A percentile compares a stretch with the other conserved stretches of the same genome.
These are phyloP conservation scores for Dendrobium nobile DNA, from an alignment of 106 monocot species.

Conservation along the genomic window DNA sequence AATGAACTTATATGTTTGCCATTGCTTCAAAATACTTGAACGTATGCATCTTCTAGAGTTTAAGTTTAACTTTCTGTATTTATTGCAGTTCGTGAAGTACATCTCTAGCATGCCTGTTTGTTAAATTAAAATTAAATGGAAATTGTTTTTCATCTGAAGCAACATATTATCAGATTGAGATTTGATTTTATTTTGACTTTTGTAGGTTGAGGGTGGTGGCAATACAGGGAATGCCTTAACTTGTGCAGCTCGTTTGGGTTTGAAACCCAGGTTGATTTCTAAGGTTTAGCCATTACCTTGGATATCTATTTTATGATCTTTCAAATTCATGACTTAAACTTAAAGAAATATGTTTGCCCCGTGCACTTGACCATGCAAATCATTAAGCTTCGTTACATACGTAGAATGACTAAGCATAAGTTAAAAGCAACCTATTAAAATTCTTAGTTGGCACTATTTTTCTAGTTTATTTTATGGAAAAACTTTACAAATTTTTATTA, in stretches of 20 bases:
- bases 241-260: slow-evolving; percentile 73
- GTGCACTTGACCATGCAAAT: not conserved
- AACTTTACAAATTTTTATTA: not conserved
- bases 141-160: not conserved
- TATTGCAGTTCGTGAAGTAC: not conserved
- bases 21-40: not conserved
- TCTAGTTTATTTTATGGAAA: not conserved
- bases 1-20: not conserved
- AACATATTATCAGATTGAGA: not conserved
- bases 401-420: not conserved
- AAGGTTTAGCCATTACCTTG: slow-evolving; percentile 42
- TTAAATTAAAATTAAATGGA: not conserved
- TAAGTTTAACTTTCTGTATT: not conserved
- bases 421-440: not conserved
- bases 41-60: not conserved
- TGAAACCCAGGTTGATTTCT: slow-evolving; percentile 69
- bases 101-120: slow-evolving; percentile 1
- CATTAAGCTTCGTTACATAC: not conserved
- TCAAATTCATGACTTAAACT: not conserved
- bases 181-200: not conserved
- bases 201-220: slow-evolving; percentile 89
- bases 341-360: not conserved
- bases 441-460: not conserved
- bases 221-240: slow-evolving; percentile 88
- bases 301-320: not conserved